These are phyloP conservation scores for Trypethelium eluteriae DNA, from an alignment of 495 filamentous ascomycete species.

Conservation along the genomic window DNA sequence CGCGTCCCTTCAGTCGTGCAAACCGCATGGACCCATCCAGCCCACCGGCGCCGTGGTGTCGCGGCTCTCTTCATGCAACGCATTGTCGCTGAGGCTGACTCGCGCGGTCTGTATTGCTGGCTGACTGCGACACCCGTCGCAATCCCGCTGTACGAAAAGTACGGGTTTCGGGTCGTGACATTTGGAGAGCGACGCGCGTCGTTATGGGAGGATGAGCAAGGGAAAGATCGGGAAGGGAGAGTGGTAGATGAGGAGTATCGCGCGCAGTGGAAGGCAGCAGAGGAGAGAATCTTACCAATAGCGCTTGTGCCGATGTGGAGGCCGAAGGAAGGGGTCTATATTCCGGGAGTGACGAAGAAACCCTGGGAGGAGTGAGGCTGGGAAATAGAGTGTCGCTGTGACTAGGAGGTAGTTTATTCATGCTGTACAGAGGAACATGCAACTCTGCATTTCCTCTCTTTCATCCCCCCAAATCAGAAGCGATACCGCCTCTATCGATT, in stretches of 20 bases:
- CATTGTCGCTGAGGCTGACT: not conserved
- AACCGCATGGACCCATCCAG: constrained; percentile 1
- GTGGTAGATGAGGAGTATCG: not conserved
- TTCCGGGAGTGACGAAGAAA: not conserved
- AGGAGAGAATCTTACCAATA: not conserved
- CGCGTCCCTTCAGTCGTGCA: not conserved
- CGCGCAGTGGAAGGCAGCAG: not conserved
- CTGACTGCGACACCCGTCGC: not conserved
- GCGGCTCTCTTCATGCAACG: not conserved
- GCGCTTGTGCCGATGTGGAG: not conserved
- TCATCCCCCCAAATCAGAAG: not conserved
- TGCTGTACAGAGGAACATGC: too few species aligned
- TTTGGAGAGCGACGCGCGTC: not conserved
- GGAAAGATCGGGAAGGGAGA: not conserved
- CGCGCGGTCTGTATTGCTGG: not conserved
- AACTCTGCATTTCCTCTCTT: too few species aligned
- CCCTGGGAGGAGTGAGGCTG: not conserved
- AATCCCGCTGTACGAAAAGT: not conserved
- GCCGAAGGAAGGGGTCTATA: not conserved
- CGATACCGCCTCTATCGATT: constrained; percentile 44
- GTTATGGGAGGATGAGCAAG: not conserved
- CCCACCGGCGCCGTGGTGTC: not conserved
- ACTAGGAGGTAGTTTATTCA: too few species aligned
- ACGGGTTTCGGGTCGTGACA: not conserved
- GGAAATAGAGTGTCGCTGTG: too few species aligned